Conservation (phyloP, 441 rosid species). For the Erysimum cheiri region DNA sequence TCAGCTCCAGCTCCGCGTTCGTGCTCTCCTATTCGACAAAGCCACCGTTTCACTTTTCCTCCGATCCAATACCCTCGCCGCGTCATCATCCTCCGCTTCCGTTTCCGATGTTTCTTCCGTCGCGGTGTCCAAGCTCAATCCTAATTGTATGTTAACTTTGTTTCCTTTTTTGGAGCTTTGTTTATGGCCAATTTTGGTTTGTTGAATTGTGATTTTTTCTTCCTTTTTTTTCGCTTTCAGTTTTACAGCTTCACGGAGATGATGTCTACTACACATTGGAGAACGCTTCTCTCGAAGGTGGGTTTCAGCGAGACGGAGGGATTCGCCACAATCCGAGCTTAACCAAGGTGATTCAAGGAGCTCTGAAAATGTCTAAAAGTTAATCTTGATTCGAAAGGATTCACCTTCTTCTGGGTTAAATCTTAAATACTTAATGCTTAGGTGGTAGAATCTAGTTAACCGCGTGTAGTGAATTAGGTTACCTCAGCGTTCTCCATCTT, state of each 20-base stretch:
- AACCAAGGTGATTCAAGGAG: conserved; percentile 26
- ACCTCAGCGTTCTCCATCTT: neutral
- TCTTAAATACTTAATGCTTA: neutral
- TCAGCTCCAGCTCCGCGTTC: conserved; percentile 85
- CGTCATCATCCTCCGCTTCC: conserved; percentile 42
- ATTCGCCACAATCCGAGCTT: conserved; percentile 43
- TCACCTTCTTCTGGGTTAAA: neutral
- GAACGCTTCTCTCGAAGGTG: conserved; percentile 50
- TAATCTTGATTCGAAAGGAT: neutral
- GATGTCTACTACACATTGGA: conserved; percentile 84
- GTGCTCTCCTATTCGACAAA: conserved; percentile 87
- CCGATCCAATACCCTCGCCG: conserved; percentile 45
- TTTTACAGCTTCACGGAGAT: conserved; percentile 83
- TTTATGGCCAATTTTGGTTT: neutral
- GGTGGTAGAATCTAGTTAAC: neutral
- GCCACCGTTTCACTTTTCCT: conserved; percentile 69
- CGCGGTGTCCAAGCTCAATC: conserved; percentile 69
- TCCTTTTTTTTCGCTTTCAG: conserved; percentile 39
- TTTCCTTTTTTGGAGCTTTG: conserved; percentile 14
- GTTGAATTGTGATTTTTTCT: neutral
- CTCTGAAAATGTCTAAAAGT: neutral
- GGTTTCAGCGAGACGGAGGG: conserved; percentile 58
- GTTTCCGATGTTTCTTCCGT: conserved; percentile 37
- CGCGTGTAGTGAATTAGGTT: neutral
- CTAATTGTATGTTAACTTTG: conserved; percentile 59